Base-by-base conservation (phyloP, 139 green algal genomes). In the Coccomyxa sp. region DNA sequence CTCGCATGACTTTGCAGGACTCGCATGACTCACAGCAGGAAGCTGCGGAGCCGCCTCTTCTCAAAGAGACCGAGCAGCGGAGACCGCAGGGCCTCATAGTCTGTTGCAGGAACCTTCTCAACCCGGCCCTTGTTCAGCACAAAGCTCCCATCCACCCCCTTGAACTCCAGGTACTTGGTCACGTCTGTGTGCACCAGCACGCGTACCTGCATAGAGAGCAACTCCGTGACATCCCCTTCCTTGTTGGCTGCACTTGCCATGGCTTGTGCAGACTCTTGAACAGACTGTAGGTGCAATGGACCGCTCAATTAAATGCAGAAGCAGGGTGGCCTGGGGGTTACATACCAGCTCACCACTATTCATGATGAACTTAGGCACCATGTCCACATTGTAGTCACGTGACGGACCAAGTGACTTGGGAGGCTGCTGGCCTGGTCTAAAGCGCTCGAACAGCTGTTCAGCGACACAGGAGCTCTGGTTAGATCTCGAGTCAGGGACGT, bases 311-410 rank as follows among this genome's bases (percentile, higher is more conserved):
- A 51, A 51, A 51, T 51, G 38, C 38, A 51, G n/a, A 51, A 51
- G 38, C 63, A 21, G 4, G 63, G 63, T 71, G 63, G 18, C 21
- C 18, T 21, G 21, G 63, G 63, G 63, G 21, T 21, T 71, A n/a
- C 27, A 18, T n/a, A 77, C 71, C 71, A 77, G 71, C 71, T 77
- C 71, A 13, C 92, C 92, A 74, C 91, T 80, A 17, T 81, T 95
- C 97, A 99, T 99, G 89, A 99, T 99, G 91, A 99, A 99, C 89
- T 99, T 99, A 80, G 97, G 97, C 18, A 98, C 93, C 85, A 99
- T 90, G 87, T 99, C 97, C 18, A 99, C 90, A 82, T 99, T 99
- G 90, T 97, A 99, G 87, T 99, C 97, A 13, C 96, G 88, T 67
- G 80, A 93, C 57, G 94, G 51, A 18, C 97, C 97, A 66, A 99